Evolutionary conservation across 345 rosid species (phyloP), one percentile per base, ranked within the genome.

Genomic region (Streptanthus diversifolius): DNA sequence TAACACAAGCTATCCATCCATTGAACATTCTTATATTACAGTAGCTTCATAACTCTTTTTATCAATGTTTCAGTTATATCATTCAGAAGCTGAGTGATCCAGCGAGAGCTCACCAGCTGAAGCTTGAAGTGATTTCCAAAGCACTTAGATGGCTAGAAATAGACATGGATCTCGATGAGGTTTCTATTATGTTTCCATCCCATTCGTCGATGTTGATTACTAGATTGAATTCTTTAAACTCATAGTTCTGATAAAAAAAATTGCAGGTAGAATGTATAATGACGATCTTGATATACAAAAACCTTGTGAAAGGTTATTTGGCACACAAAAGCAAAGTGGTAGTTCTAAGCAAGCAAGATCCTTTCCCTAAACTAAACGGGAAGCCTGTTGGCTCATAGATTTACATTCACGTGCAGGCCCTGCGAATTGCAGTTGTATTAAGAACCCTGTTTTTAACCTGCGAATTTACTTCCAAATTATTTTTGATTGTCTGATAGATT

Each of bases 81-180:
- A 90, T 83, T 68, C 97, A 90, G 77, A 90, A 86, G 82, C 86
- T 55, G 61, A 90, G 74, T 66, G 97, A 93, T 72, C 93, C 91
- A 7, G 85, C 81, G 79, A 93, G 82, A 86, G 98, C 97, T 63
- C 97, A 93, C 80, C 97, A 85, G 76, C 80, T 93, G 80, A 93
- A 93, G 80, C 83, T 93, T 82, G 97, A 93, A 83, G 87, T 86
- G 56, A 85, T 93, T 56, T 85, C 83, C 19, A 90, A 85, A 83
- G 88, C 98, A 66, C 68, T 93, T 67, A 89, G 82, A 67, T 89
- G 97, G 96, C 91, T 87, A 10, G 88, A 84, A 83, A 89, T 90
- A 51, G 95, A 87, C 82, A 90, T 87, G 93, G 98, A 93, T 80
- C 72, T 85, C 32, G 97, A 93, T 21, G 98, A 93, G 98, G 96